These are phyloP conservation scores for Fusarium sublunatum DNA, from an alignment of 2,329 filamentous ascomycete genomes.

Conservation along the genomic window DNA sequence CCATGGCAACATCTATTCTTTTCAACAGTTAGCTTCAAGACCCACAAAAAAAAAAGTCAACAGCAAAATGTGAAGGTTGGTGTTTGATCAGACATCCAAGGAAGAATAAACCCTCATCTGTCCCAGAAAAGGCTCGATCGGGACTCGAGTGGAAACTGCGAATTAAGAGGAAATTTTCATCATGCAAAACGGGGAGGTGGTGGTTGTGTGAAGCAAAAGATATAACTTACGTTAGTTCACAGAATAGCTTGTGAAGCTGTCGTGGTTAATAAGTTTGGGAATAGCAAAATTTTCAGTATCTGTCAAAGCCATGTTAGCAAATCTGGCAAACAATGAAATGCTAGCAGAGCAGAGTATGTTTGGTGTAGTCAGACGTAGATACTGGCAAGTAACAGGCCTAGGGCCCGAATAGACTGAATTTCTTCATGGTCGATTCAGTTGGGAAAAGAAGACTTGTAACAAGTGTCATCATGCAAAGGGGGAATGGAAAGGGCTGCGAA, in stretches of 20 bases:
- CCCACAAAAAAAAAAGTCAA: constrained; percentile 7
- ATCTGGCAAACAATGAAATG: constrained; percentile 10
- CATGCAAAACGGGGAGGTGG: constrained; percentile 56
- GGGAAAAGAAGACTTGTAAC: constrained; percentile 84
- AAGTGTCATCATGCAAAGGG: constrained; percentile 76
- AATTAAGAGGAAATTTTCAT: constrained; percentile 83
- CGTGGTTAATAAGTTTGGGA: constrained; percentile 11
- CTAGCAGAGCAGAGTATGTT: constrained; percentile 17
- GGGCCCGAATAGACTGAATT: constrained; percentile 74
- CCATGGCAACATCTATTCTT: constrained; percentile 18
- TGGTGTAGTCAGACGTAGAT: constrained; percentile 76
- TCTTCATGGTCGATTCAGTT: constrained; percentile 90
- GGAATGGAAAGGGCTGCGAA: constrained; percentile 16
- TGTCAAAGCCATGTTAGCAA: constrained; percentile 40
- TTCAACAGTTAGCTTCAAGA: constrained; percentile 41
- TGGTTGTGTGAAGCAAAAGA: constrained; percentile 18
- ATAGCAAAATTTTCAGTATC: constrained; percentile 21
- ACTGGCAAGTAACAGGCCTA: constrained; percentile 91
- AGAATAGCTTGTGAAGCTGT: constrained; percentile 16
- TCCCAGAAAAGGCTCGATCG: constrained; percentile 73
- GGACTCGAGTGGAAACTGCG: constrained; percentile 90
- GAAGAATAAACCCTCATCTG: constrained; percentile 77
- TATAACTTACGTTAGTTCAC: constrained; percentile 35
- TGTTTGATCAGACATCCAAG: constrained; percentile 78
- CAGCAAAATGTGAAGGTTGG: constrained; percentile 25